A percentile compares a stretch with the other conserved stretches of the same genome.
Evolutionary conservation across 2,329 filamentous ascomycete species (phyloP).

Genomic region (Colletotrichum melonis): DNA sequence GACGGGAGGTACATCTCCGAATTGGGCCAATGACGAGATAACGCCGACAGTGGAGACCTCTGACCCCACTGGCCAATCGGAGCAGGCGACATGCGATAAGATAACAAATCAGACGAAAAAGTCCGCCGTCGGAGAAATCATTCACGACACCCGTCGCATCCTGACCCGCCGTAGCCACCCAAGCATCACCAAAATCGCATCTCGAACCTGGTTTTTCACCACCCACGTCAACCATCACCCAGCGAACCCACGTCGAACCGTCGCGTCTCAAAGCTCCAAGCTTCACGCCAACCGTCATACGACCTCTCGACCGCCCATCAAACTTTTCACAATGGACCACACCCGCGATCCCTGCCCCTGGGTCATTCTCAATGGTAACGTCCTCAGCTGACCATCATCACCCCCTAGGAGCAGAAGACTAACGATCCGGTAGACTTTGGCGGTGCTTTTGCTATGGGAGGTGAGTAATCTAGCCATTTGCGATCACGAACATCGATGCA

Average conservation of each 20-base stretch:
- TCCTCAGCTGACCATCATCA: neutral
- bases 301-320: constrained; percentile 19
- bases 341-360: constrained; percentile 96
- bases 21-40: neutral
- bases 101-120: constrained; percentile 7
- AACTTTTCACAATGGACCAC: constrained; percentile 79
- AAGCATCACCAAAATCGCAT: neutral
- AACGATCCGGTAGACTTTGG: constrained; percentile 75
- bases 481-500: constrained; percentile 52
- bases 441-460: constrained; percentile 96
- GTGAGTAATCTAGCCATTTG: neutral
- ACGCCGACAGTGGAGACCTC: constrained; percentile 6
- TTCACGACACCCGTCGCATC: constrained; percentile 31
- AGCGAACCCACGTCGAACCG: neutral
- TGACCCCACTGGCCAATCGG: neutral
- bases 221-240: neutral
- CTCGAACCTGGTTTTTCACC: neutral
- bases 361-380: constrained; percentile 83
- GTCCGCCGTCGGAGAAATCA: constrained; percentile 13
- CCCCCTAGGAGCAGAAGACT: neutral
- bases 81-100: neutral
- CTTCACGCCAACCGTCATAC: constrained; percentile 5
- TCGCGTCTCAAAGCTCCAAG: neutral
- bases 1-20: neutral
- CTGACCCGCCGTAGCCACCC: neutral